A percentile compares a stretch with the other conserved stretches of the same genome.
These are phyloP conservation scores for Nevesoporus exiguus DNA, from an alignment of 768 basidiomycete species.

Conservation along the genomic window DNA sequence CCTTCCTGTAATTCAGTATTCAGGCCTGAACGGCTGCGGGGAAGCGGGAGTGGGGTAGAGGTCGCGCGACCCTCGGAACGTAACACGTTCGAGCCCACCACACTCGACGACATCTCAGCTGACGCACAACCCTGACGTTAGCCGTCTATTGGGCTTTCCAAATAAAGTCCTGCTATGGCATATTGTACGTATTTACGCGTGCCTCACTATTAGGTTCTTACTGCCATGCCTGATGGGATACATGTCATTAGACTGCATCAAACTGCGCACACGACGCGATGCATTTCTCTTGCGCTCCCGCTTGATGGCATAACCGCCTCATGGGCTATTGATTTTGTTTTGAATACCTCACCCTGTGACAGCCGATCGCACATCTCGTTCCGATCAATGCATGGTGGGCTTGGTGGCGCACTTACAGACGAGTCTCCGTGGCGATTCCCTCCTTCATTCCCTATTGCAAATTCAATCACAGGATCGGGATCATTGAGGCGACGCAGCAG, in stretches of 20 bases:
- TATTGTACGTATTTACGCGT: slow-evolving; percentile 27
- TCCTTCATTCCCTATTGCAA: slow-evolving; percentile 24
- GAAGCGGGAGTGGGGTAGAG: neutral
- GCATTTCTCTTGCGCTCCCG: slow-evolving; percentile 9
- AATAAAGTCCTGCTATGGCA: slow-evolving; percentile 13
- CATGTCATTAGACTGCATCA: slow-evolving; percentile 16
- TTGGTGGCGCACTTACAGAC: slow-evolving; percentile 16
- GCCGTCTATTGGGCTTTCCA: slow-evolving; percentile 14
- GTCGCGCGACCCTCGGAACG: slow-evolving; percentile 1
- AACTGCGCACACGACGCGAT: slow-evolving; percentile 8
- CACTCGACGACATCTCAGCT: slow-evolving; percentile 3
- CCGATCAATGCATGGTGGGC: slow-evolving; percentile 24
- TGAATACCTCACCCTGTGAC: slow-evolving; percentile 11
- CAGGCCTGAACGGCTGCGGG: slow-evolving; percentile 2
- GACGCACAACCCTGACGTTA: slow-evolving; percentile 6
- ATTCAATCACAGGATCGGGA: slow-evolving; percentile 17
- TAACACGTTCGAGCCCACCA: neutral
- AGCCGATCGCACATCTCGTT: slow-evolving; percentile 23
- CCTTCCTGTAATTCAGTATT: neutral
- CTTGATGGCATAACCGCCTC: slow-evolving; percentile 20
- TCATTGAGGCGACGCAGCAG: slow-evolving; percentile 21
- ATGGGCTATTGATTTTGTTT: slow-evolving; percentile 11
- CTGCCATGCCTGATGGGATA: slow-evolving; percentile 10
- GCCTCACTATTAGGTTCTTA: slow-evolving; percentile 20
- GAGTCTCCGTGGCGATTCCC: slow-evolving; percentile 26